These are phyloP conservation scores for Xylariaceae sp. DNA, from an alignment of 2,329 filamentous ascomycete genomes.

Conservation along the genomic window DNA sequence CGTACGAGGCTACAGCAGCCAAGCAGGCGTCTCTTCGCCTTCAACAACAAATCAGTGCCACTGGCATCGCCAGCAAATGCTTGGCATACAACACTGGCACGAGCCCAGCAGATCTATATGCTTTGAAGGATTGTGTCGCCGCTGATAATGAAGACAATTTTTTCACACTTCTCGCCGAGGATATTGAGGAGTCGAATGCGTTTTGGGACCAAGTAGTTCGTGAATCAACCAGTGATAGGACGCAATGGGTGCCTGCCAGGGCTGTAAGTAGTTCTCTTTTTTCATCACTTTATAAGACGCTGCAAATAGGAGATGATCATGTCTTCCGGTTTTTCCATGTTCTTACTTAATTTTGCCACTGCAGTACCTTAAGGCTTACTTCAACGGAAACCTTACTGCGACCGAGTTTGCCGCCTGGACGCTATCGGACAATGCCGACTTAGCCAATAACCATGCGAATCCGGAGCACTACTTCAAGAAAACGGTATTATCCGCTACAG, in stretches of 20 bases:
- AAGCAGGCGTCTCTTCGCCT: conserved; percentile 13
- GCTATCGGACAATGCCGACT: conserved; percentile 20
- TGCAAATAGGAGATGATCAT: too few species aligned
- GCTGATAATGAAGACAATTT: conserved; percentile 19
- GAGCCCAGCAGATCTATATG: conserved; percentile 16
- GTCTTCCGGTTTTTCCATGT: not conserved
- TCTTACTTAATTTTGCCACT: not conserved
- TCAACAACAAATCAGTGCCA: conserved; percentile 10
- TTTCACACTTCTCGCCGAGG: conserved; percentile 21
- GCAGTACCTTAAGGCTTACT: conserved; percentile 27
- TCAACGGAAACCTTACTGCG: conserved; percentile 21
- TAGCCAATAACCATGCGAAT: conserved; percentile 23
- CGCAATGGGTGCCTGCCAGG: conserved; percentile 25
- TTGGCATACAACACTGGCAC: conserved; percentile 3
- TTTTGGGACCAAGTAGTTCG: conserved; percentile 21
- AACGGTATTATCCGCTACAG: conserved; percentile 10
- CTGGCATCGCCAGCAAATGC: conserved; percentile 13
- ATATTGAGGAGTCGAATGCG: conserved; percentile 21
- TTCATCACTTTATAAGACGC: too few species aligned
- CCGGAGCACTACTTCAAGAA: conserved; percentile 29
- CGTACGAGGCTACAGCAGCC: conserved; percentile 20
- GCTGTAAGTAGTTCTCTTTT: conserved; percentile 3
- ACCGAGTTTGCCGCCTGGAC: conserved; percentile 27
- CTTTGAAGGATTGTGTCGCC: conserved; percentile 25
- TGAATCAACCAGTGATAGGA: conserved; percentile 21